These are phyloP conservation scores for Ceratocystis papillata DNA, from an alignment of 2,329 filamentous ascomycete species.

Conservation along the genomic window DNA sequence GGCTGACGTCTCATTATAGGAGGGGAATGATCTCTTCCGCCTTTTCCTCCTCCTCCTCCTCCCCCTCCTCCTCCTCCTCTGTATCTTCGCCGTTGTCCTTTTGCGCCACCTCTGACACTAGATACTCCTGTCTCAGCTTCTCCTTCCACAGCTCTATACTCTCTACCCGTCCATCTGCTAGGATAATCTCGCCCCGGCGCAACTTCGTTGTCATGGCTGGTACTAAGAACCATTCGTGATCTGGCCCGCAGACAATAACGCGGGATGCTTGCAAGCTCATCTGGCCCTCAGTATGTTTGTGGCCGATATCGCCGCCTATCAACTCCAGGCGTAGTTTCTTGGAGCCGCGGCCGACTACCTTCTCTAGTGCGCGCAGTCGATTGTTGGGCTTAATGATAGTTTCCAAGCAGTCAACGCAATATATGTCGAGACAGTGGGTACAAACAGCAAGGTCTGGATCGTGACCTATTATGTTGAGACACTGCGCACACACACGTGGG, in stretches of 20 bases:
- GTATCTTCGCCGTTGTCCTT: not conserved
- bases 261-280: conserved; percentile 29
- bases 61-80: conserved; percentile 1
- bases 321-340: conserved; percentile 28
- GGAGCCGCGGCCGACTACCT: conserved; percentile 28
- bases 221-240: conserved; percentile 35
- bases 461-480: conserved; percentile 31
- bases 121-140: conserved; percentile 27
- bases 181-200: conserved; percentile 34
- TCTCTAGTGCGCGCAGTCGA: conserved; percentile 23
- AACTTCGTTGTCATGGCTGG: conserved; percentile 32
- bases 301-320: conserved; percentile 13
- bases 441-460: conserved; percentile 33
- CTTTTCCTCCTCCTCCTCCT: conserved; percentile 1
- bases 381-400: conserved; percentile 26
- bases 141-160: conserved; percentile 33
- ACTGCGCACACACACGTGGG: conserved; percentile 34
- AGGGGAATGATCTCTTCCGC: conserved; percentile 1
- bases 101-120: not conserved
- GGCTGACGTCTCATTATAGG: not conserved
- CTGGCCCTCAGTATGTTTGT: conserved; percentile 27
- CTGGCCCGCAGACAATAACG: conserved; percentile 31
- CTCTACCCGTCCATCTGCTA: conserved; percentile 30
- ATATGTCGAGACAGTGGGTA: conserved; percentile 34
- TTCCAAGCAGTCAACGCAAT: conserved; percentile 32